phyloP scores from a whole-genome alignment of 2,329 filamentous ascomycete genomes.

The Phialophora macrospora region DNA sequence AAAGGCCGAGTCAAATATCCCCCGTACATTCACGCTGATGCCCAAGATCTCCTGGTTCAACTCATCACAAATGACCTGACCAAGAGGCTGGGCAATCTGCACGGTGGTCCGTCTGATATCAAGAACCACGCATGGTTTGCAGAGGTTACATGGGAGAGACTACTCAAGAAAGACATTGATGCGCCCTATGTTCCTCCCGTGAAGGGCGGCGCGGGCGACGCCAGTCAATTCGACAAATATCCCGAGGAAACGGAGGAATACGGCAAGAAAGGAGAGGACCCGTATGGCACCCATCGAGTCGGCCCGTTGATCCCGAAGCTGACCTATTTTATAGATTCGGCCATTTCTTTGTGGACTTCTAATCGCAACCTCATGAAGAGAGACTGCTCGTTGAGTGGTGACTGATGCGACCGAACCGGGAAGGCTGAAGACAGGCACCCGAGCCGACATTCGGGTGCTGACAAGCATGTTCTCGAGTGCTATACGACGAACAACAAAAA shows the following conservation, averaged over 20 bases:
- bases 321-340: slow-evolving; percentile 61
- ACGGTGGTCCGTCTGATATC: slow-evolving; percentile 86
- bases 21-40: slow-evolving; percentile 91
- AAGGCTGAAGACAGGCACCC: background rate
- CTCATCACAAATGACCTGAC: slow-evolving; percentile 94
- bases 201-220: slow-evolving; percentile 89
- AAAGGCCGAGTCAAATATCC: slow-evolving; percentile 96
- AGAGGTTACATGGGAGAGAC: slow-evolving; percentile 95
- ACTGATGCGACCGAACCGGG: background rate
- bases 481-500: slow-evolving; percentile 12
- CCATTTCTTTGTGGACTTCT: slow-evolving; percentile 75
- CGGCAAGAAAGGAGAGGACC: slow-evolving; percentile 76
- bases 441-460: background rate
- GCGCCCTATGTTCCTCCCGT: slow-evolving; percentile 97
- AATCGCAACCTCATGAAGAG: background rate
- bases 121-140: slow-evolving; percentile 96
- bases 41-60: slow-evolving; percentile 87
- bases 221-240: slow-evolving; percentile 97
- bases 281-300: slow-evolving; percentile 66
- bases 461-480: slow-evolving; percentile 2
- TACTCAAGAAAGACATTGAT: slow-evolving; percentile 95
- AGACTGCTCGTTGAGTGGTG: background rate
- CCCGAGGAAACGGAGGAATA: slow-evolving; percentile 96
- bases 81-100: slow-evolving; percentile 91
- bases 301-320: slow-evolving; percentile 19